phyloP scores from a whole-genome alignment of 1,284 basidiomycete species.

The Tilletia horrida region DNA sequence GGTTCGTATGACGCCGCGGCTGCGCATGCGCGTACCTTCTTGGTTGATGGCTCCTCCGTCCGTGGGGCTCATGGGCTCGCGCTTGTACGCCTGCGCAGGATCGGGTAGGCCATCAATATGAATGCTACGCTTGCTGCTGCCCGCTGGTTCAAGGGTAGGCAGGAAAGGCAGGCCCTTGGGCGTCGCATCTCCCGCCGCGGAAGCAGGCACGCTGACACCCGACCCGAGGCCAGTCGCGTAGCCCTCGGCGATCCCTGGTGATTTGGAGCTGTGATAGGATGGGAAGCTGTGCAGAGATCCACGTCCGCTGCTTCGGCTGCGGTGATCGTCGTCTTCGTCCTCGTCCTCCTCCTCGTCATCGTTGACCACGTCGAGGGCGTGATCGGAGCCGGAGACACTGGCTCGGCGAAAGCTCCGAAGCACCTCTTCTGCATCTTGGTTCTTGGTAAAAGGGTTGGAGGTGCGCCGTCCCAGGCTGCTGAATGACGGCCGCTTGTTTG shows the following conservation, averaged over 20 bases:
- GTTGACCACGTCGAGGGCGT: constrained; percentile 5
- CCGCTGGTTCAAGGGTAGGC: constrained; percentile 25
- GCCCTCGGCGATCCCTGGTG: constrained; percentile 9
- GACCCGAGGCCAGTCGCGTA: constrained; percentile 14
- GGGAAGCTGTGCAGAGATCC: not conserved
- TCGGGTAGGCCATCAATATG: constrained; percentile 13
- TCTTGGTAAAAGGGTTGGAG: constrained; percentile 30
- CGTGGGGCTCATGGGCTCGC: constrained; percentile 12
- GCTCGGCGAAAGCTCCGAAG: constrained; percentile 11
- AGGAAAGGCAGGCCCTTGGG: constrained; percentile 23
- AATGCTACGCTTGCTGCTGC: constrained; percentile 22
- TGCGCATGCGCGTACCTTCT: not conserved
- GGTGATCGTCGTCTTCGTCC: not conserved
- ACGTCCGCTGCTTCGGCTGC: not conserved
- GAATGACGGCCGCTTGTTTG: too few relatives aligned
- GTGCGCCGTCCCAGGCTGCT: too few relatives aligned
- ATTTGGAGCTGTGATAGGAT: not conserved
- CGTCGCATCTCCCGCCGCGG: constrained; percentile 5
- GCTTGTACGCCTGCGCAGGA: constrained; percentile 15
- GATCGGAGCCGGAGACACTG: constrained; percentile 17
- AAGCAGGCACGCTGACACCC: not conserved
- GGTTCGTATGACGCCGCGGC: constrained; percentile 43
- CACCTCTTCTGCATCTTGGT: constrained; percentile 25
- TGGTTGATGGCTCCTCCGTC: not conserved
- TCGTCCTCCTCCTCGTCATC: constrained; percentile 21